Percentiles rank a stretch among this genome's conserved stretches.
These are phyloP conservation scores for Leucocoprinus sp. DNA, from an alignment of 768 basidiomycete genomes.

Conservation along the genomic window DNA sequence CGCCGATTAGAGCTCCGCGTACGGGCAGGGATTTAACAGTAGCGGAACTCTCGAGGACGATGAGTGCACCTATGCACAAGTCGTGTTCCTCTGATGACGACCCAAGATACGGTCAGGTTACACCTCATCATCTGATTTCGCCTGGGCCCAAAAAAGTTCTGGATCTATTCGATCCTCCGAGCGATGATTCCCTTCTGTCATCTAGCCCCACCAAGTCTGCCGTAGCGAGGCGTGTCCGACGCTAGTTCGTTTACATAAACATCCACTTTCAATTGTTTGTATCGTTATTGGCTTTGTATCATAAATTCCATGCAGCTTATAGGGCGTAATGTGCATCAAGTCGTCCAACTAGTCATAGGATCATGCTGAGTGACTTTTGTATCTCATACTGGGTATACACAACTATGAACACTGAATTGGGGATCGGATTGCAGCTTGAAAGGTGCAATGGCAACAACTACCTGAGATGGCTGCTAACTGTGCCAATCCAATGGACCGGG, in stretches of 20 bases:
- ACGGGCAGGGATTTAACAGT: background rate
- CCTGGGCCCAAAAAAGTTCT: constrained; percentile 29
- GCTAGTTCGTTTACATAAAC: constrained; percentile 6
- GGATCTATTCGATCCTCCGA: constrained; percentile 10
- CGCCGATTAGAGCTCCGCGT: constrained; percentile 1
- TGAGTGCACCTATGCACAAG: background rate
- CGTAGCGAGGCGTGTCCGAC: constrained; percentile 10
- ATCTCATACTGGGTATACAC: too few species aligned
- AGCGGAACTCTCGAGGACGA: constrained; percentile 9
- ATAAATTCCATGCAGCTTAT: background rate
- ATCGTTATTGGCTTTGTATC: background rate
- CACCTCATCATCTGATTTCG: constrained; percentile 61
- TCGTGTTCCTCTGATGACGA: constrained; percentile 58
- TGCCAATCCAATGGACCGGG: too few species aligned
- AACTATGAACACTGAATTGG: too few species aligned
- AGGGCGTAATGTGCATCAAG: too few species aligned
- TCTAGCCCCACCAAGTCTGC: constrained; percentile 22
- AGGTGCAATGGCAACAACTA: too few species aligned
- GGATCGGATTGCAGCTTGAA: too few species aligned
- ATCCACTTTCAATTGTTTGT: background rate
- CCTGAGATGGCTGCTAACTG: too few species aligned
- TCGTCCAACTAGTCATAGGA: background rate
- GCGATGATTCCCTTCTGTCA: constrained; percentile 20
- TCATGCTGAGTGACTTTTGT: too few species aligned
- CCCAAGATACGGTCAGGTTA: constrained; percentile 54